Conservation (phyloP, 129 eudicot species). For the Mikania micrantha region DNA sequence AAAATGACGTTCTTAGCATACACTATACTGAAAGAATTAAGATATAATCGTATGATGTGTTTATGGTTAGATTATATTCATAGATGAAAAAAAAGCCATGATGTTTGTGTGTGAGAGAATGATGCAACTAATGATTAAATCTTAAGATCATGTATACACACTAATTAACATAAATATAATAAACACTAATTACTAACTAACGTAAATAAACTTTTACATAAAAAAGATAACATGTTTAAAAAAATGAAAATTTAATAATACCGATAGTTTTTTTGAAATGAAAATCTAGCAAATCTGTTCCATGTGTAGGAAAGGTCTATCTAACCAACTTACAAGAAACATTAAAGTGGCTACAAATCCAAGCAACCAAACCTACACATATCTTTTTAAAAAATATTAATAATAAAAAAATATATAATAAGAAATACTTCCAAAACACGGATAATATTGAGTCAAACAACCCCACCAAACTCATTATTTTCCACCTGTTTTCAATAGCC, state of each 20-base stretch:
- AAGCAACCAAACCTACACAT: conserved; percentile 25
- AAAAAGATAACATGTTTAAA: neutral
- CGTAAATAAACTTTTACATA: neutral
- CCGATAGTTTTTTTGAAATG: too few species aligned
- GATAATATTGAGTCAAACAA: conserved; percentile 8
- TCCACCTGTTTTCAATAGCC: conserved; percentile 33
- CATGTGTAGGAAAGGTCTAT: neutral
- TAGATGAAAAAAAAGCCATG: too few species aligned
- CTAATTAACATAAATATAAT: too few species aligned
- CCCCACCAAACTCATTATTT: conserved; percentile 6
- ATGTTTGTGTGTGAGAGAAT: too few species aligned
- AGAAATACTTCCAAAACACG: conserved; percentile 1
- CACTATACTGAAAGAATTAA: too few species aligned
- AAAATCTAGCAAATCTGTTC: conserved; percentile 14
- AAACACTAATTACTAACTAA: neutral
- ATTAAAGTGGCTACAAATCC: conserved; percentile 18
- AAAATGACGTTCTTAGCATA: too few species aligned
- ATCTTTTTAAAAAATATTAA: neutral
- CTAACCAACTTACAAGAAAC: neutral
- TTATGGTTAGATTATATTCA: too few species aligned
- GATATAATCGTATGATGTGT: too few species aligned
- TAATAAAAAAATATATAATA: conserved; percentile 2
- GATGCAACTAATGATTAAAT: too few species aligned
- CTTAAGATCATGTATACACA: too few species aligned
- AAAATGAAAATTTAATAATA: neutral